Base-by-base conservation (phyloP, 2,329 filamentous ascomycete genomes). In the Pseudocercospora ulei region DNA sequence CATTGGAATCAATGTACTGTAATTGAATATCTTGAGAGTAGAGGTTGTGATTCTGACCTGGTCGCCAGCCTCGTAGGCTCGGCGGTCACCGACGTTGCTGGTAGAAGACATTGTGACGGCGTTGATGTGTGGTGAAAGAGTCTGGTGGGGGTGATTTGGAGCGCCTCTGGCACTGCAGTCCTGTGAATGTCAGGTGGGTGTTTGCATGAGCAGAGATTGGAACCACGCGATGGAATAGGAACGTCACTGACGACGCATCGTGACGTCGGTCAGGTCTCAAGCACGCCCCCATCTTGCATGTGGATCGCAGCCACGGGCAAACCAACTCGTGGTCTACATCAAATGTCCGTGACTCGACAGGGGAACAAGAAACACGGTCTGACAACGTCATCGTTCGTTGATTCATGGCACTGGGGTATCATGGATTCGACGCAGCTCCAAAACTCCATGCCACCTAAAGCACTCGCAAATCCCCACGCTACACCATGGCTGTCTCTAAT, bases 1-100 rank as follows among this genome's bases (percentile, higher is more conserved):
- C 18, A 11, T 17, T 5, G 3, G 6, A n/a, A n/a, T 35, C 20
- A 31, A 16, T 29, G 7, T 22, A 7, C 16, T 11, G n/a, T 20
- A 3, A 17, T 7, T 7, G 7, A 12, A 4, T 27, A 13, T 6
- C 29, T 22, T 16, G 20, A 7, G 24, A 37, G 37, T 33, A 22
- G 23, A 34, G 38, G 31, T 29, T 13, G 33, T 18, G 30, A 29
- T 22, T 18, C 47, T 11, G 52, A 63, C 60, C 62, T 90, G 82
- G 64, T 90, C 82, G 42, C 77, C 79, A 41, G 71, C 78, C 65
- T 87, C 80, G 65, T 90, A 87, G 59, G 84, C 65, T 44, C 63
- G 60, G 47, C 64, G 55, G 59, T 67, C 70, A 51, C 82, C 83
- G 57, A 88, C 80, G 57, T 69, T 80, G 41, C 80, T 82, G 39